Base-by-base conservation (phyloP, 345 rosid genomes). In the Acer yangbiense region DNA sequence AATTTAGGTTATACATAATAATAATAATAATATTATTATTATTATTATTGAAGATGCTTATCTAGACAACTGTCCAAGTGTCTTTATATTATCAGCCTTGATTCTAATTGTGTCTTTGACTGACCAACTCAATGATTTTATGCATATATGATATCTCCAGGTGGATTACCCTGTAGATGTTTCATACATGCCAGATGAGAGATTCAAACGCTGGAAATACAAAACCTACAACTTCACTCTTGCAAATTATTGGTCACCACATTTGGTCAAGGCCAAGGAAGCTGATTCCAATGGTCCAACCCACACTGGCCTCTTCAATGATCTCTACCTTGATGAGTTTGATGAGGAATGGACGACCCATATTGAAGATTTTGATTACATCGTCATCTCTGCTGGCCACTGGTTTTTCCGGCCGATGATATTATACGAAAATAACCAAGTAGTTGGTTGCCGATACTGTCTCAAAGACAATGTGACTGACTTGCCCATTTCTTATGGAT, bases 361-460 rank as follows among this genome's bases (percentile, higher is more conserved):
- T 35, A 77, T 81, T 17, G 27, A 73, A 25, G 74, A 64, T 11
- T 84, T 78, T 16, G 84, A 86, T 64, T 86, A 78, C 52, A 83
- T 60, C 10, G 73, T 86, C 60, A 71, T 88, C 48, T 82, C 89
- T 2, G 87, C 82, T 0, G 91, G 84, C 6, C 84, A 83, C 43
- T 88, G 91, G 91, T 88, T 86, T 69, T 85, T 80, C 54, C 82
- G 88, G 61, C 83, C 86, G 9, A 80, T 81, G 67, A 76, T 79
- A 4, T 86, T 77, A 81, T 76, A 71, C 1, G 87, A 88, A 78
- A 81, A 84, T 14, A 73, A 61, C 2, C 13, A 25, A 18, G 68
- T 77, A 29, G 65, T 75, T 3, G 89, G 89, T 23, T 88, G 89
- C 76, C 78, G 81, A 71, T 73, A 78, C 66, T 88, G 91, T 63